Conservation (phyloP, 371 early-diverging fungal species). For the Syncephalastrum contaminatum region DNA sequence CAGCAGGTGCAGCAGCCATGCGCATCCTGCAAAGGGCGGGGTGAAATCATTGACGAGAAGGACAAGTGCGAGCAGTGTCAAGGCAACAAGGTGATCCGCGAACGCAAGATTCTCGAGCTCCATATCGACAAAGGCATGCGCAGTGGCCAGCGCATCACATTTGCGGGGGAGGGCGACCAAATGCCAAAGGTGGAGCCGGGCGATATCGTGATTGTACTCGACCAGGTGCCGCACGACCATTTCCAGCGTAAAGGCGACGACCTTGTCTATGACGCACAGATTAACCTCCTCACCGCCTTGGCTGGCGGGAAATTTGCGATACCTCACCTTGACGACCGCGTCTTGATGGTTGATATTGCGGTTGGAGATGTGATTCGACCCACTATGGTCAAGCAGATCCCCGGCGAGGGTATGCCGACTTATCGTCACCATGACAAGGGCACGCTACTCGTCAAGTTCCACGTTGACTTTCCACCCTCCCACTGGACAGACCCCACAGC, state of each 20-base stretch:
- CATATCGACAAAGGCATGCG: slow-evolving; percentile 93
- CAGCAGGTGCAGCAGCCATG: slow-evolving; percentile 97
- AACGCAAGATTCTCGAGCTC: slow-evolving; percentile 87
- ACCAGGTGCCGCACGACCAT: slow-evolving; percentile 84
- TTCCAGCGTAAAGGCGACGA: slow-evolving; percentile 91
- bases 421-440: slow-evolving; percentile 91
- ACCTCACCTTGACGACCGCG: slow-evolving; percentile 88
- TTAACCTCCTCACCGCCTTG: slow-evolving; percentile 91
- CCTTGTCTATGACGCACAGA: slow-evolving; percentile 76
- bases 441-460: slow-evolving; percentile 87
- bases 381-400: slow-evolving; percentile 69
- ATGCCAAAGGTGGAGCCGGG: slow-evolving; percentile 69
- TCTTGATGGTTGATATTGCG: slow-evolving; percentile 82
- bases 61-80: slow-evolving; percentile 87
- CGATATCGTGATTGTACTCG: slow-evolving; percentile 89
- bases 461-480: slow-evolving; percentile 84
- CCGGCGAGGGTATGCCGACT: slow-evolving; percentile 92
- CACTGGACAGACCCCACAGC: slow-evolving; percentile 74
- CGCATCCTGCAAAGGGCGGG: slow-evolving; percentile 83
- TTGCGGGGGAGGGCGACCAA: slow-evolving; percentile 92
- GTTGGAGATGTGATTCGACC: slow-evolving; percentile 37
- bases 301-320: slow-evolving; percentile 90
- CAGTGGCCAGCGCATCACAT: slow-evolving; percentile 92
- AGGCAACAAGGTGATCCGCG: slow-evolving; percentile 76
- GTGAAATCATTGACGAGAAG: slow-evolving; percentile 85